Conservation (phyloP, 1,139 yeast genomes). For the Hyphopichia buzzinii region DNA sequence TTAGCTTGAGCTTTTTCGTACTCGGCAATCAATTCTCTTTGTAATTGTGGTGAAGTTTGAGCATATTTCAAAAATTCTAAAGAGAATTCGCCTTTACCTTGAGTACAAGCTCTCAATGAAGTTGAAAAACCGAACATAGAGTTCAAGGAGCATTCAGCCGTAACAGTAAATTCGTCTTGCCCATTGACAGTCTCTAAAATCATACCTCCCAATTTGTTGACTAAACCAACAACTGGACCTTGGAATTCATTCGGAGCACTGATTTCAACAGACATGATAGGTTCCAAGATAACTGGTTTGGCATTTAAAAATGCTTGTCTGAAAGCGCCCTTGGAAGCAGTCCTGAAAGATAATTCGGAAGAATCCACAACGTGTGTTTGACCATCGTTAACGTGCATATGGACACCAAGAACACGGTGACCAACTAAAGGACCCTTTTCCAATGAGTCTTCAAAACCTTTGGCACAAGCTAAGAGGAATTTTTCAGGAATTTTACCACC, state of each 20-base stretch:
- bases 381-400: conserved; percentile 96
- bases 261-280: conserved; percentile 90
- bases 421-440: conserved; percentile 98
- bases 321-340: conserved; percentile 92
- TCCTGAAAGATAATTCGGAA: conserved; percentile 89
- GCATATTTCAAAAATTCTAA: conserved; percentile 92
- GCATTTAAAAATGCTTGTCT: conserved; percentile 84
- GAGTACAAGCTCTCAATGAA: conserved; percentile 91
- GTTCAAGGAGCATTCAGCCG: conserved; percentile 93
- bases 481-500: conserved; percentile 98
- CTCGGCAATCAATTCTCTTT: conserved; percentile 85
- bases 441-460: conserved; percentile 93
- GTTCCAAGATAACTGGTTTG: conserved; percentile 87
- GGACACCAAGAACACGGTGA: conserved; percentile 87
- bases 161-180: conserved; percentile 88
- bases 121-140: conserved; percentile 97
- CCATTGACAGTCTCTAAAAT: conserved; percentile 93
- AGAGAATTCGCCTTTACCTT: conserved; percentile 98
- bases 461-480: conserved; percentile 88
- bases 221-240: conserved; percentile 84
- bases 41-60: conserved; percentile 88
- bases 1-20: conserved; percentile 45
- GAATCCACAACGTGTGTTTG: conserved; percentile 97
- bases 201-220: conserved; percentile 90
- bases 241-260: conserved; percentile 97